A percentile compares a stretch with the other conserved stretches of the same genome.
phyloP scores from a whole-genome alignment of 1,139 yeast genomes.

The Scheffersomyces quercinus region DNA sequence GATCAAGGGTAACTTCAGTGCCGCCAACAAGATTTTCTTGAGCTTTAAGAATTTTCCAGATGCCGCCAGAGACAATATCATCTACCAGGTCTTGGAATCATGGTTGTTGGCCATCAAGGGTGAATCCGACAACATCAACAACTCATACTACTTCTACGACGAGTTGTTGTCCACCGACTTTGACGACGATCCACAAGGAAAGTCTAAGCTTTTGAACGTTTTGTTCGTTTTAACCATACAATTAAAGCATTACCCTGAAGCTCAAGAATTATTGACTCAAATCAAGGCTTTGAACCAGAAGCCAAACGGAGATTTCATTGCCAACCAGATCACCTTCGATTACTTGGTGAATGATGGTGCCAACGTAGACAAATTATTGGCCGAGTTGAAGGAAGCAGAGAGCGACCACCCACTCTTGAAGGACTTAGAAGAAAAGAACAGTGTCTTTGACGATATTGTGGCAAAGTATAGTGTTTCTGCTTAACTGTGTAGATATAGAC shows the following conservation, averaged over 20 bases:
- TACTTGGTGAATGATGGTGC: constrained; percentile 50
- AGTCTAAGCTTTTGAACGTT: constrained; percentile 35
- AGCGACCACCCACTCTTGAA: constrained; percentile 52
- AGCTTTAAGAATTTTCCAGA: constrained; percentile 41
- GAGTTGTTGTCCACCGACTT: constrained; percentile 58
- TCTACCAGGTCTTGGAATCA: constrained; percentile 68
- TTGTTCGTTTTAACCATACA: constrained; percentile 46
- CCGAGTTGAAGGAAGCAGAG: constrained; percentile 40
- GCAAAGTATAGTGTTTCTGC: constrained; percentile 43
- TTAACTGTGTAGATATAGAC: constrained; percentile 1
- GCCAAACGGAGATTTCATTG: constrained; percentile 51
- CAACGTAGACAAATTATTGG: constrained; percentile 39
- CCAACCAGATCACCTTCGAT: constrained; percentile 57
- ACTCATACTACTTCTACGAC: constrained; percentile 70
- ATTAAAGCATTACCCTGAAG: constrained; percentile 47
- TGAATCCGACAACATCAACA: constrained; percentile 57
- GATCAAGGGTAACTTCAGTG: constrained; percentile 37
- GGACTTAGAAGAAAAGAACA: constrained; percentile 54
- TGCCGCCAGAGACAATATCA: constrained; percentile 60
- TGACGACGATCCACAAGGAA: constrained; percentile 39
- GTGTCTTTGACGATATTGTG: constrained; percentile 58
- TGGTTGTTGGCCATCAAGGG: constrained; percentile 60
- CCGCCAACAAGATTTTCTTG: constrained; percentile 38
- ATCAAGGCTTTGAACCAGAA: constrained; percentile 32
- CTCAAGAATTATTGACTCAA: constrained; percentile 49